Conservation (phyloP, 257 asterid genomes). For the Nicotiana tabacum region DNA sequence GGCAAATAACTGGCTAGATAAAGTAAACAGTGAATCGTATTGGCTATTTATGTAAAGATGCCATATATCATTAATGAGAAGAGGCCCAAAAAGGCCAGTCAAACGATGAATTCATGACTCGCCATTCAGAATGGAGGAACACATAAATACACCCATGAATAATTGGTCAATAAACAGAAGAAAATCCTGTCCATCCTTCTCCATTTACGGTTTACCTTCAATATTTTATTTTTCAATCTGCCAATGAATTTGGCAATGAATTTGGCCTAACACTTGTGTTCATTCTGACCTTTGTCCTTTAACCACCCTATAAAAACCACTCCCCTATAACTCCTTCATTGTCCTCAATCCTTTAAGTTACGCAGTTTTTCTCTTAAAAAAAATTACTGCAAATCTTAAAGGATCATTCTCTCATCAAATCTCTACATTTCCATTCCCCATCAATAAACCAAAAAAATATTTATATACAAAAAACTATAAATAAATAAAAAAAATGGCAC, state of each 20-base stretch:
- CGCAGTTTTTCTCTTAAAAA: slow-evolving; percentile 38
- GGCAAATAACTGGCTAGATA: no score
- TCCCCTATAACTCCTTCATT: not conserved
- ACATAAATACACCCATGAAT: not conserved
- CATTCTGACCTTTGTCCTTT: not conserved
- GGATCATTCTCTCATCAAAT: slow-evolving; percentile 25
- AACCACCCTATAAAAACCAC: slow-evolving; percentile 29
- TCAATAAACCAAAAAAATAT: not conserved
- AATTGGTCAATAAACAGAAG: not conserved
- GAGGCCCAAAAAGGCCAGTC: no score
- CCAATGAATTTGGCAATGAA: not conserved
- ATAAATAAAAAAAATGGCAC: slow-evolving; percentile 37
- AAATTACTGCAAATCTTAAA: slow-evolving; percentile 32
- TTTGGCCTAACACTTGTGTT: not conserved
- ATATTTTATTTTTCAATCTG: not conserved
- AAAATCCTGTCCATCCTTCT: not conserved
- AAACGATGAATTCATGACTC: not conserved
- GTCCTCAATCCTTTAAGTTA: slow-evolving; percentile 24
- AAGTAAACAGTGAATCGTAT: no score
- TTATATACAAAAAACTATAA: not conserved
- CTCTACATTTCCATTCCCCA: not conserved
- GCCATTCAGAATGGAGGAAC: not conserved
- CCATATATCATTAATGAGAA: no score
- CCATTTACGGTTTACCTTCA: not conserved
- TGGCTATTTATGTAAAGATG: no score